These are phyloP conservation scores for Phytophthora tubulina DNA, from an alignment of 352 stramenopile species.

Conservation along the genomic window DNA sequence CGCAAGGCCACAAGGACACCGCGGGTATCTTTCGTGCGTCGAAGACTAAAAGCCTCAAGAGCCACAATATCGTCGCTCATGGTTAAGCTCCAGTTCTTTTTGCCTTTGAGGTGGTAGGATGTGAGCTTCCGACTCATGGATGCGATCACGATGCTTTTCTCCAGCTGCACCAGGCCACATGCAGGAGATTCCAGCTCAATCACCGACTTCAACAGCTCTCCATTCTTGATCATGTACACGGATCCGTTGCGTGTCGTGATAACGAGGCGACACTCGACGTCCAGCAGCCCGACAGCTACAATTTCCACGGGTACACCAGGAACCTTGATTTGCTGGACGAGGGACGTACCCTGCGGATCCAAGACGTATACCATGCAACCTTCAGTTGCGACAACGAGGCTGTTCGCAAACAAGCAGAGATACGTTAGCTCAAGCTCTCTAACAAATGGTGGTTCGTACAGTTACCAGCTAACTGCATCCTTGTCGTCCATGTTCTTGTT, in stretches of 20 bases:
- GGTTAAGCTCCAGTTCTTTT: conserved; percentile 91
- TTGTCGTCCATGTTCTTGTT: conserved; percentile 91
- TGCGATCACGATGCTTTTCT: conserved; percentile 89
- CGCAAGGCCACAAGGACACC: conserved; percentile 87
- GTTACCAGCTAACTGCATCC: conserved; percentile 72
- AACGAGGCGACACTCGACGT: conserved; percentile 90
- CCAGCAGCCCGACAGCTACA: conserved; percentile 70
- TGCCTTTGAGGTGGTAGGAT: conserved; percentile 92
- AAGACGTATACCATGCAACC: conserved; percentile 80
- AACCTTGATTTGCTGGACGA: conserved; percentile 75
- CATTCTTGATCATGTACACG: conserved; percentile 94
- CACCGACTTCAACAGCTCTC: conserved; percentile 84
- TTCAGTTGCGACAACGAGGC: conserved; percentile 91
- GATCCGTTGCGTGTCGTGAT: conserved; percentile 87
- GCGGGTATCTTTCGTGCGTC: conserved; percentile 78
- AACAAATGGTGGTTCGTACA: conserved; percentile 26
- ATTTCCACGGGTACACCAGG: conserved; percentile 82
- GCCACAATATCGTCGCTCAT: conserved; percentile 88
- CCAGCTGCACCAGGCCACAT: conserved; percentile 79
- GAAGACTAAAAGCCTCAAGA: conserved; percentile 78
- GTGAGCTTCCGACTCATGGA: conserved; percentile 90
- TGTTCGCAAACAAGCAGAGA: conserved; percentile 24
- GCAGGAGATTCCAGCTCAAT: conserved; percentile 89
- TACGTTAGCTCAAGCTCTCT: neutral
- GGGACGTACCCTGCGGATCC: conserved; percentile 77